Evolutionary conservation across 108 stramenopile species (phyloP), one percentile per base, ranked within the genome.

Genomic region (Stephanodiscus minutulus): DNA sequence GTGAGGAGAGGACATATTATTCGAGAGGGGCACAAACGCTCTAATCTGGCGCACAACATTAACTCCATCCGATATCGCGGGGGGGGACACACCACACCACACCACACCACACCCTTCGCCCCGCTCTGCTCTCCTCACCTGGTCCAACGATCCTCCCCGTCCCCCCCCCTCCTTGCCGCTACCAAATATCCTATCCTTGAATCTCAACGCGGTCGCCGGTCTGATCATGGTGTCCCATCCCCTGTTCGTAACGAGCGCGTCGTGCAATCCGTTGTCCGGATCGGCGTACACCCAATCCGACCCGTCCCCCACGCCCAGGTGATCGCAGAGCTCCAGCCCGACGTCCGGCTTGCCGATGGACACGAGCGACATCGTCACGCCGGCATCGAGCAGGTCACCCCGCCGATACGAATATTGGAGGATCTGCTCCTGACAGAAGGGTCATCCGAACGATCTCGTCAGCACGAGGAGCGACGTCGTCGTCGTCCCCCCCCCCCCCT

Each of bases 401-500:
- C 79, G 72, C 43, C 66, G 58, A 36, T 76, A 63, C 24, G 77
- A 78, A 72, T 86, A 92, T 70, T 92, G 88, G 28, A 89, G 73
- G 53, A 92, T 86, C 67, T 79, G 82, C 86, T 92, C 91, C 82
- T 92, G 91, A 72, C 91, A 92, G 55, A 92, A 79, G 64, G 91
- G 91, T 92, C 91, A 92, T 47, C 91, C 91, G 53, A 92, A 81
- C 1, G 82, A 83, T 49, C 91, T 63, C 13, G 89, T 71, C 15
- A 89, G 81, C 18, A 89, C 87, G 12, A 87, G 79, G 20, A 92
- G 57, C 2, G 85, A 82, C 12, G 77, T 80, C 7, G n/a, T n/a
- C n/a, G n/a, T n/a, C n/a, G n/a, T n/a, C n/a, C n/a, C n/a, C n/a
- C n/a, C n/a, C n/a, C n/a, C n/a, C n/a, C n/a, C n/a, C 5, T 33